Evolutionary conservation across 176 grass and related monocot species (phyloP).

Genomic region (Eleusine coracana): DNA sequence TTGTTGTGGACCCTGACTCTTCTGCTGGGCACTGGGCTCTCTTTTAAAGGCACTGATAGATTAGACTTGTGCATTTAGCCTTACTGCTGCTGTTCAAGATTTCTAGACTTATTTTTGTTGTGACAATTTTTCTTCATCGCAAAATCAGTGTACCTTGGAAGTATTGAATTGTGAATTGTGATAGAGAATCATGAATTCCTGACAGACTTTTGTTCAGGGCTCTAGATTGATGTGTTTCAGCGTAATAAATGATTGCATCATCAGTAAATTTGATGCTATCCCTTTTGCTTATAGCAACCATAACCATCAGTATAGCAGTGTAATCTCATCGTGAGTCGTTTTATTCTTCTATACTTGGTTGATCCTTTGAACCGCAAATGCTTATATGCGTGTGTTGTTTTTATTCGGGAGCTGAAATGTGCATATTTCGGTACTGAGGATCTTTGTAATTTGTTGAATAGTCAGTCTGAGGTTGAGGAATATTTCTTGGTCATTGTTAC

Average conservation of each 20-base stretch:
- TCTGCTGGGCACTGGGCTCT: neutral
- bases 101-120: neutral
- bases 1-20: no score
- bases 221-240: neutral
- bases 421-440: no score
- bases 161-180: no score
- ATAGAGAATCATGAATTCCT: no score
- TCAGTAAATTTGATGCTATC: no score
- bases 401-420: no score
- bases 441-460: neutral
- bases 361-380: neutral
- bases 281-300: no score
- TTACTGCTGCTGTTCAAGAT: neutral
- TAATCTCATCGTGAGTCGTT: neutral
- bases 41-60: neutral
- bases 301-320: neutral
- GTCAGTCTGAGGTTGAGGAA: neutral
- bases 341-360: neutral
- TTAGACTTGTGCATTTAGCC: neutral
- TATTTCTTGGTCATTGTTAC: no score
- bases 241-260: no score
- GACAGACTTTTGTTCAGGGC: no score
- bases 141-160: no score
- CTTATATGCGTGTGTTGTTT: neutral
- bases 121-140: neutral